These are phyloP conservation scores for Mortierella sp. DNA, from an alignment of 371 early-diverging fungal genomes.

Conservation along the genomic window DNA sequence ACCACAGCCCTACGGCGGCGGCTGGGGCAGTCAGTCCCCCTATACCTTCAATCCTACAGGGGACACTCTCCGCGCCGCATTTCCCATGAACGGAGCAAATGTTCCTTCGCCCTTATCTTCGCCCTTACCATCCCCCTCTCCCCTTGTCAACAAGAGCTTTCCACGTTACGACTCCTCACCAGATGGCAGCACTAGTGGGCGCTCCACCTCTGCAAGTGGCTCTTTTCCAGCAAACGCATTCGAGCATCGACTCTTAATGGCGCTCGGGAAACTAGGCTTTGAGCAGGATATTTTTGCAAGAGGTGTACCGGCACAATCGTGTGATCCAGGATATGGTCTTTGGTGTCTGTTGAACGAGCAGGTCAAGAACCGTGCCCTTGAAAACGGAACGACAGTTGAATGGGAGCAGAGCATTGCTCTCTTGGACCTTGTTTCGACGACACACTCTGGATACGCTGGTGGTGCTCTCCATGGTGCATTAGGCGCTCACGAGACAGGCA, in stretches of 20 bases:
- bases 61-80: conserved; percentile 26
- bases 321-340: conserved; percentile 74
- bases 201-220: conserved; percentile 37
- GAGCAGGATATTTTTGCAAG: conserved; percentile 66
- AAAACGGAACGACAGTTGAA: conserved; percentile 46
- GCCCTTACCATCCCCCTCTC: conserved; percentile 50
- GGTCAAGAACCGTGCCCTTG: conserved; percentile 30
- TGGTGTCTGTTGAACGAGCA: conserved; percentile 76
- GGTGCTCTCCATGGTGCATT: conserved; percentile 6
- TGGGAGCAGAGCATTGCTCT: conserved; percentile 48
- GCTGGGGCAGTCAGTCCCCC: conserved; percentile 44
- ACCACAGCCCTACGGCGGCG: conserved; percentile 13
- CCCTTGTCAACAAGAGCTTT: conserved; percentile 45
- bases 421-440: conserved; percentile 16
- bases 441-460: conserved; percentile 3
- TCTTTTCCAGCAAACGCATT: conserved; percentile 53
- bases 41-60: conserved; percentile 36
- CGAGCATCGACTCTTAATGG: conserved; percentile 61
- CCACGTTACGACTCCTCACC: conserved; percentile 28
- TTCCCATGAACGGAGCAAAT: conserved; percentile 30
- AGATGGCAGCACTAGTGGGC: conserved; percentile 17
- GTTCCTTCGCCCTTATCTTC: conserved; percentile 38
- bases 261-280: conserved; percentile 71
- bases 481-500: conserved; percentile 26
- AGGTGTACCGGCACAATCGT: conserved; percentile 71